These are phyloP conservation scores for Lactarius vividus DNA, from an alignment of 768 basidiomycete genomes.

Conservation along the genomic window DNA sequence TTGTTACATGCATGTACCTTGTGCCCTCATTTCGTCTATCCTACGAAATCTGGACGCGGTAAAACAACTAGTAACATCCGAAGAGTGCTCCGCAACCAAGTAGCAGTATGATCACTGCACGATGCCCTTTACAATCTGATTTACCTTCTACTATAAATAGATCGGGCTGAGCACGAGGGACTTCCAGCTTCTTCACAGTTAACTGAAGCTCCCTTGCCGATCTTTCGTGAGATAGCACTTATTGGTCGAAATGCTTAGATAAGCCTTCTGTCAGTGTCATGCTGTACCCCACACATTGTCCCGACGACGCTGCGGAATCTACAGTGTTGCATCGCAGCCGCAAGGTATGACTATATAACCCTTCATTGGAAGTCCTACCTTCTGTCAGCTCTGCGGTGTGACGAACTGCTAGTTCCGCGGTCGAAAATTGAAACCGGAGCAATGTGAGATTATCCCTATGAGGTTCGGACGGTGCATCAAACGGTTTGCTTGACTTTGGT, in stretches of 20 bases:
- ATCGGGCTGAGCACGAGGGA: neutral
- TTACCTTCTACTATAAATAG: no score
- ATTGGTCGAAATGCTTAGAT: neutral
- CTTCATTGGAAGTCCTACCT: slow-evolving; percentile 10
- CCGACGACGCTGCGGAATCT: slow-evolving; percentile 21
- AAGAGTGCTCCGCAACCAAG: neutral
- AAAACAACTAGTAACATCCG: neutral
- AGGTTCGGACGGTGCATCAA: slow-evolving; percentile 8
- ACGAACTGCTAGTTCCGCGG: slow-evolving; percentile 12
- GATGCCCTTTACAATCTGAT: neutral
- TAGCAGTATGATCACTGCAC: neutral
- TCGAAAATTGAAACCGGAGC: neutral
- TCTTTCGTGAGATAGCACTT: neutral
- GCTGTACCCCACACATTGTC: slow-evolving; percentile 21
- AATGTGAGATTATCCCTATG: neutral
- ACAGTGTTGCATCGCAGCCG: slow-evolving; percentile 14
- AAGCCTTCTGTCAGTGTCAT: slow-evolving; percentile 8
- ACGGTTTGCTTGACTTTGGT: neutral
- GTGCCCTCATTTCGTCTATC: neutral
- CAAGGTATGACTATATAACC: slow-evolving; percentile 16
- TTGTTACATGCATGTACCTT: neutral
- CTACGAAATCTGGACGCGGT: neutral
- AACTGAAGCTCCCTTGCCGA: slow-evolving; percentile 3
- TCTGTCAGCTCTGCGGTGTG: slow-evolving; percentile 13
- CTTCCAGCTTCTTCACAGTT: neutral